Conservation (phyloP, 2,329 filamentous ascomycete genomes). For the Magnaporthiopsis incrustans region DNA sequence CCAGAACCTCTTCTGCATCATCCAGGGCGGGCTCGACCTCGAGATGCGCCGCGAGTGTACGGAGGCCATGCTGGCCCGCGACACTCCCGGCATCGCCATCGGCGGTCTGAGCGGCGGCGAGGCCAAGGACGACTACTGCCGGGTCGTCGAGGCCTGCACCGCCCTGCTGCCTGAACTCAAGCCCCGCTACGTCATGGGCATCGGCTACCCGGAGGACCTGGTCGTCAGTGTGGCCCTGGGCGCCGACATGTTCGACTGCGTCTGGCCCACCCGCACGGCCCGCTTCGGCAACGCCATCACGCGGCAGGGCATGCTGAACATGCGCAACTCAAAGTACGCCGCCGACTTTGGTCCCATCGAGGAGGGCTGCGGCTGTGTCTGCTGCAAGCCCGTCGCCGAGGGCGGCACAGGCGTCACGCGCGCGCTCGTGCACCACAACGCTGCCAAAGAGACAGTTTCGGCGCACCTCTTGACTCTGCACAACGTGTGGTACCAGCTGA, state of each 20-base stretch:
- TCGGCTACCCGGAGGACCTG: slow-evolving; percentile 93
- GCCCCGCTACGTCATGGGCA: slow-evolving; percentile 98
- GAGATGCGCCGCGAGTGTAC: slow-evolving; percentile 81
- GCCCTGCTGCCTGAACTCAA: slow-evolving; percentile 78
- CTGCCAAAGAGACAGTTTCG: slow-evolving; percentile 89
- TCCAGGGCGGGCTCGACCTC: slow-evolving; percentile 88
- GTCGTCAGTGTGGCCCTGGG: slow-evolving; percentile 89
- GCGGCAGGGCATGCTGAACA: slow-evolving; percentile 69
- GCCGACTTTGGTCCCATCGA: slow-evolving; percentile 80
- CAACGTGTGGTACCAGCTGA: slow-evolving; percentile 87
- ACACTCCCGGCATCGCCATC: slow-evolving; percentile 95
- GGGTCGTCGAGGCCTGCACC: slow-evolving; percentile 82
- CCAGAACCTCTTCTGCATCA: slow-evolving; percentile 97
- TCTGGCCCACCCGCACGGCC: slow-evolving; percentile 95
- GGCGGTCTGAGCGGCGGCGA: slow-evolving; percentile 92
- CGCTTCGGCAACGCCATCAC: slow-evolving; percentile 95
- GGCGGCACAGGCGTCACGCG: slow-evolving; percentile 75
- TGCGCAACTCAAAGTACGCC: slow-evolving; percentile 68
- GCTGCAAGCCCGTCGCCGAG: slow-evolving; percentile 59
- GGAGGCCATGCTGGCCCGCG: slow-evolving; percentile 74
- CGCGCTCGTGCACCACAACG: slow-evolving; percentile 86
- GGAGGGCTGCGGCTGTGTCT: slow-evolving; percentile 70
- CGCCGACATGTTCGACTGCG: slow-evolving; percentile 99
- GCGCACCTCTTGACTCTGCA: slow-evolving; percentile 83
- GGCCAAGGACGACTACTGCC: slow-evolving; percentile 86